A percentile compares a stretch with the other conserved stretches of the same genome.
phyloP scores from a whole-genome alignment of 768 basidiomycete genomes.

The Coprinopsis marcescibilis region DNA sequence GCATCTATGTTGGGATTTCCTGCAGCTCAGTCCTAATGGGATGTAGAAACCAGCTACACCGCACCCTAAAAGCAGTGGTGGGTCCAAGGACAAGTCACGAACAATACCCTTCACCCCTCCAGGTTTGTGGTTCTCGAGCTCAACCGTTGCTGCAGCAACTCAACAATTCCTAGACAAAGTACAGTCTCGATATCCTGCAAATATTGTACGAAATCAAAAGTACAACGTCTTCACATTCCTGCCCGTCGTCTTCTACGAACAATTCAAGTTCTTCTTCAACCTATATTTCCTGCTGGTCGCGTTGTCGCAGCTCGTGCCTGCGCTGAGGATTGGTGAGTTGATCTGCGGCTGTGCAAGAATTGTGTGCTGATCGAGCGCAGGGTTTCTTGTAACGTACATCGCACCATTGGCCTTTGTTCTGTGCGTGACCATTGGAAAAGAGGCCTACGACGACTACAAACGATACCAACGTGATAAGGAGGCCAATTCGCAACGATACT shows the following conservation, averaged over 20 bases:
- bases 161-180: slow-evolving; percentile 50
- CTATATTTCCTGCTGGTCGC: slow-evolving; percentile 97
- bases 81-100: slow-evolving; percentile 64
- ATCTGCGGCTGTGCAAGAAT: not conserved
- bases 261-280: slow-evolving; percentile 99
- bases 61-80: too few relatives aligned
- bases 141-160: not conserved
- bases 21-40: too few relatives aligned
- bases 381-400: slow-evolving; percentile 92
- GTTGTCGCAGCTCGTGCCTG: slow-evolving; percentile 91
- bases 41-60: too few relatives aligned
- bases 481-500: slow-evolving; percentile 91
- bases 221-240: slow-evolving; percentile 97
- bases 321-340: slow-evolving; percentile 84
- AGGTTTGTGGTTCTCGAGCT: slow-evolving; percentile 28
- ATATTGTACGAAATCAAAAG: slow-evolving; percentile 95
- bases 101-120: slow-evolving; percentile 73
- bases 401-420: slow-evolving; percentile 96
- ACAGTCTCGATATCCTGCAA: slow-evolving; percentile 71
- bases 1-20: slow-evolving; percentile 12
- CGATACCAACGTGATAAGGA: slow-evolving; percentile 88
- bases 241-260: slow-evolving; percentile 95
- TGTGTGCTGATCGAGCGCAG: slow-evolving; percentile 32
- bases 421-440: slow-evolving; percentile 94
- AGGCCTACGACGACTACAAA: slow-evolving; percentile 98